Conservation (phyloP, 163 green algal genomes). For the Chloromonas sp. region DNA sequence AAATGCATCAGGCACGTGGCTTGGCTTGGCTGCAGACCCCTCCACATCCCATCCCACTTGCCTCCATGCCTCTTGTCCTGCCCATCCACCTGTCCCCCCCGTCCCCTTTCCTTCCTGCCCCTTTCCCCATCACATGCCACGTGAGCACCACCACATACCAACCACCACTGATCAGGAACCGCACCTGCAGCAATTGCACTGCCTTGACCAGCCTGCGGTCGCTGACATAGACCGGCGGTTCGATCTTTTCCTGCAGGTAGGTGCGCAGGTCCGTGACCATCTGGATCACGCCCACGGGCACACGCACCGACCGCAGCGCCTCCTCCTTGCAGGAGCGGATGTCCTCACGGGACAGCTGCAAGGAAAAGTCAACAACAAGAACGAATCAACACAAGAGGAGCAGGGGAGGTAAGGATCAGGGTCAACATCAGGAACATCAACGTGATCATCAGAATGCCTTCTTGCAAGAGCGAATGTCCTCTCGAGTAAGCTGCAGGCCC, state of each 20-base stretch:
- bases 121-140: too few species aligned
- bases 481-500: not conserved
- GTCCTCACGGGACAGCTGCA: slow-evolving; percentile 10
- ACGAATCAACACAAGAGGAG: not conserved
- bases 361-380: not conserved
- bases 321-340: slow-evolving; percentile 13
- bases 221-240: slow-evolving; percentile 89
- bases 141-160: too few species aligned
- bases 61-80: too few species aligned
- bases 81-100: too few species aligned
- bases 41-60: too few species aligned
- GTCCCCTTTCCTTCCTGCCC: too few species aligned
- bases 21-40: too few species aligned
- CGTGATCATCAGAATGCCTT: not conserved
- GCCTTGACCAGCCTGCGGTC: slow-evolving; percentile 92
- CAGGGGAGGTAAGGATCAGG: not conserved
- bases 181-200: slow-evolving; percentile 75
- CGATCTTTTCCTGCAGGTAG: slow-evolving; percentile 79
- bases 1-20: too few species aligned
- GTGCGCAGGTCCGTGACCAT: slow-evolving; percentile 69
- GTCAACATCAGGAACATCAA: too few species aligned
- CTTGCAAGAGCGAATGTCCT: slow-evolving; percentile 6
- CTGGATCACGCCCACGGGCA: slow-evolving; percentile 70
- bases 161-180: not conserved
- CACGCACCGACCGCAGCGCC: slow-evolving; percentile 41